Conservation (phyloP, 2,329 filamentous ascomycete genomes). For the Colletotrichum sp. region DNA sequence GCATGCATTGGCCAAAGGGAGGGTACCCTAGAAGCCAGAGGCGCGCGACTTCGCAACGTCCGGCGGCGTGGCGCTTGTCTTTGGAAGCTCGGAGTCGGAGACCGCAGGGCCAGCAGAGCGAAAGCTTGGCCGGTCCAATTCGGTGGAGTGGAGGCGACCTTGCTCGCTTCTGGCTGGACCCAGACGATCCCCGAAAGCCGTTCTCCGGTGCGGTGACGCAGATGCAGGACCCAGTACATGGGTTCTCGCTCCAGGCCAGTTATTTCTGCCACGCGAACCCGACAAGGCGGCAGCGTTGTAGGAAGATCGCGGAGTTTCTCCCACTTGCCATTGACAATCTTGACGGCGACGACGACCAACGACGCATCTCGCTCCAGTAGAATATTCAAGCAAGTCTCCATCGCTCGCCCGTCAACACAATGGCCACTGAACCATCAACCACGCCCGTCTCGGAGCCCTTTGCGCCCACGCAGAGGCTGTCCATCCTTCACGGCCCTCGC, state of each 20-base stretch:
- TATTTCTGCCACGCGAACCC: constrained; percentile 8
- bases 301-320: background rate
- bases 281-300: background rate
- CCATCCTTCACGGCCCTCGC: constrained; percentile 71
- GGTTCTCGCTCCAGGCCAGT: background rate
- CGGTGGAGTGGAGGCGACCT: background rate
- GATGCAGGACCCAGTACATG: constrained; percentile 1
- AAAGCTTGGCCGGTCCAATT: background rate
- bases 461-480: constrained; percentile 44
- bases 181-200: constrained; percentile 12
- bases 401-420: constrained; percentile 15
- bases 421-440: constrained; percentile 33
- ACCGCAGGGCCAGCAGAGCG: background rate
- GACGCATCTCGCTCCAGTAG: background rate
- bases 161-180: constrained; percentile 16
- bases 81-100: background rate
- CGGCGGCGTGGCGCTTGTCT: background rate
- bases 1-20: background rate
- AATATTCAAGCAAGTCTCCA: background rate
- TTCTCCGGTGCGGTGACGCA: constrained; percentile 20
- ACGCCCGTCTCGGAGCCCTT: constrained; percentile 28
- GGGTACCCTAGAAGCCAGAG: background rate
- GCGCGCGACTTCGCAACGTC: constrained; percentile 6
- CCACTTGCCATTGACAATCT: constrained; percentile 4
- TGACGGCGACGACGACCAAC: background rate